Percentiles rank a stretch among this genome's conserved stretches.
Conservation (phyloP, 1,139 yeast species). For the Pneumocystis jirovecii region DNA sequence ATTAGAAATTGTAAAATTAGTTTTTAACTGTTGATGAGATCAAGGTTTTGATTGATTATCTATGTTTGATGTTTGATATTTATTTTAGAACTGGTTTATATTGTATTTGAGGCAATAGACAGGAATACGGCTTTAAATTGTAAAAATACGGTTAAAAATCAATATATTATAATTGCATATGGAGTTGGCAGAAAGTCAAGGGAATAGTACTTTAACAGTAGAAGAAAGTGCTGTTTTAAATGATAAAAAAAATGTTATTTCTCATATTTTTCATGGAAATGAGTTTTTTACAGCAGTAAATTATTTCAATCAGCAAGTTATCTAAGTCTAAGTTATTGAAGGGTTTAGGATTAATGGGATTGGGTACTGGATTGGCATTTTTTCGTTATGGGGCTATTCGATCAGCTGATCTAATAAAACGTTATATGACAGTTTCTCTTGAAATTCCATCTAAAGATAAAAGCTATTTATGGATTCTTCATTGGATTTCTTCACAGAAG, state of each 20-base stretch:
- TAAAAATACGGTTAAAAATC: too few species aligned
- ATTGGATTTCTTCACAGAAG: conserved; percentile 73
- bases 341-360: conserved; percentile 83
- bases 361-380: conserved; percentile 75
- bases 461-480: conserved; percentile 85
- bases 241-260: conserved; percentile 23
- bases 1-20: too few species aligned
- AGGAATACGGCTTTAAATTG: too few species aligned
- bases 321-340: neutral
- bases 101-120: too few species aligned
- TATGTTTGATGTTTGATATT: too few species aligned
- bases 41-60: too few species aligned
- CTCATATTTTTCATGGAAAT: conserved; percentile 50
- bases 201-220: neutral
- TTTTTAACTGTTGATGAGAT: too few species aligned
- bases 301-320: neutral
- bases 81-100: too few species aligned
- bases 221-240: neutral
- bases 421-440: conserved; percentile 76
- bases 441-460: conserved; percentile 91
- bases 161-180: neutral
- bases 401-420: conserved; percentile 52
- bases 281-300: conserved; percentile 78
- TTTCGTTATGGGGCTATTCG: conserved; percentile 56
- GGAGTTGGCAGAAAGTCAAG: neutral